phyloP scores from a whole-genome alignment of 1,284 basidiomycete species.

The Schizophyllum amplum region DNA sequence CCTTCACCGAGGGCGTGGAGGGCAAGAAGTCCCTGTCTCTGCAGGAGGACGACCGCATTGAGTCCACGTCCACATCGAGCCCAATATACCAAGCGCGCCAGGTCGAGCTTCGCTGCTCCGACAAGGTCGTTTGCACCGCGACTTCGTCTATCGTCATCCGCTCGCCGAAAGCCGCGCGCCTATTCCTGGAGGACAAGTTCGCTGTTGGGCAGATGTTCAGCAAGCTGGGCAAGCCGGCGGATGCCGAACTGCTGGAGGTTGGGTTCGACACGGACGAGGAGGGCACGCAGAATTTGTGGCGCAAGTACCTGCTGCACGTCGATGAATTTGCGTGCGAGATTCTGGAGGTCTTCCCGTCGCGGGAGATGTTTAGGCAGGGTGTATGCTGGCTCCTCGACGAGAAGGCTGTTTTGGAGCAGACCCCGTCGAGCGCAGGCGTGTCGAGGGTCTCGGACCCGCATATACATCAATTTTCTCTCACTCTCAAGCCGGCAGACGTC shows the following conservation, averaged over 20 bases:
- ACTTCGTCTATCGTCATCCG: conserved; percentile 54
- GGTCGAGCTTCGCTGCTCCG: conserved; percentile 52
- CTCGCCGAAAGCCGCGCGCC: conserved; percentile 42
- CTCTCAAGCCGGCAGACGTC: not conserved
- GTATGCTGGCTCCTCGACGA: conserved; percentile 38
- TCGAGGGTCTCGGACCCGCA: not conserved
- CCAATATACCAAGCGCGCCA: conserved; percentile 56
- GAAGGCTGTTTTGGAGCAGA: not conserved
- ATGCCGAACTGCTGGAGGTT: conserved; percentile 51
- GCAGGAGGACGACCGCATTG: conserved; percentile 26
- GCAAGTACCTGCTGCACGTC: conserved; percentile 48
- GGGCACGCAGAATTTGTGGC: conserved; percentile 30
- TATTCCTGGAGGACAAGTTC: conserved; percentile 60
- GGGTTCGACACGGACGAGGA: conserved; percentile 28
- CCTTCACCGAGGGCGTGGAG: conserved; percentile 20
- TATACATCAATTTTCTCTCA: not conserved
- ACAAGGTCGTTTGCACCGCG: conserved; percentile 48
- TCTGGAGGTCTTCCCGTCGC: conserved; percentile 54
- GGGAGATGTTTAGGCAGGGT: conserved; percentile 52
- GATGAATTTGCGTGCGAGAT: conserved; percentile 58
- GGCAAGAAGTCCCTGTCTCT: conserved; percentile 16
- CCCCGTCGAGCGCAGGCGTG: too few relatives aligned
- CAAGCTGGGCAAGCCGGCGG: conserved; percentile 41
- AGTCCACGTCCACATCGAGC: conserved; percentile 34
- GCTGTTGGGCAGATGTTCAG: conserved; percentile 66